Conservation (phyloP, 2,329 filamentous ascomycete genomes). For the Botrytis tulipae region DNA sequence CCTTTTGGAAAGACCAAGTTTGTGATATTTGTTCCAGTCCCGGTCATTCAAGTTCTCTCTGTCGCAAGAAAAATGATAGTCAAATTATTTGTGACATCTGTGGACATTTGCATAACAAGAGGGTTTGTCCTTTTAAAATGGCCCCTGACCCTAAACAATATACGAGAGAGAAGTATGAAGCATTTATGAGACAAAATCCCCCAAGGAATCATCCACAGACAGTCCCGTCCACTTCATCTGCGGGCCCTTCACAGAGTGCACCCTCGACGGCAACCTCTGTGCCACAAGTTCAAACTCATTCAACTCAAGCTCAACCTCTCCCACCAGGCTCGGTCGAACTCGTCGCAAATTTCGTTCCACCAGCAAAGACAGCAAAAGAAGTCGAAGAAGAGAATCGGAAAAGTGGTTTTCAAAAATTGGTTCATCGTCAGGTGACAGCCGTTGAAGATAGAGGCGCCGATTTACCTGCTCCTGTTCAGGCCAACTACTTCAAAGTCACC, state of each 20-base stretch:
- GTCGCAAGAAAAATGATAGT: background rate
- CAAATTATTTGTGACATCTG: background rate
- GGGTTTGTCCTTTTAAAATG: background rate
- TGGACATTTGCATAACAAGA: background rate
- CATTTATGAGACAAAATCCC: too few relatives aligned
- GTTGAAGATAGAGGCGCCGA: background rate
- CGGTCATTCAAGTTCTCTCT: background rate
- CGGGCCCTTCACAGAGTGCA: background rate
- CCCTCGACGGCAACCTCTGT: background rate
- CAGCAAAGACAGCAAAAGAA: background rate
- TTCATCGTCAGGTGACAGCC: background rate
- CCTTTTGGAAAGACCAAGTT: background rate
- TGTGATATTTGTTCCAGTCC: background rate
- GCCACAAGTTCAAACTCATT: background rate
- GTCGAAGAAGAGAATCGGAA: background rate
- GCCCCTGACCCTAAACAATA: background rate
- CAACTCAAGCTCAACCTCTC: background rate
- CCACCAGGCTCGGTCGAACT: background rate
- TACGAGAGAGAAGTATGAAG: background rate
- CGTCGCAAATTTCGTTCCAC: background rate
- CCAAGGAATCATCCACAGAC: too few relatives aligned
- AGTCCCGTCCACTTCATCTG: background rate
- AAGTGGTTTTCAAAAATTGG: background rate
- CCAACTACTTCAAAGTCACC: slow-evolving; percentile 34
- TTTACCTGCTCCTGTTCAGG: slow-evolving; percentile 24